Base-by-base conservation (phyloP, 495 filamentous ascomycete genomes). In the Amniculicola lignicola region DNA sequence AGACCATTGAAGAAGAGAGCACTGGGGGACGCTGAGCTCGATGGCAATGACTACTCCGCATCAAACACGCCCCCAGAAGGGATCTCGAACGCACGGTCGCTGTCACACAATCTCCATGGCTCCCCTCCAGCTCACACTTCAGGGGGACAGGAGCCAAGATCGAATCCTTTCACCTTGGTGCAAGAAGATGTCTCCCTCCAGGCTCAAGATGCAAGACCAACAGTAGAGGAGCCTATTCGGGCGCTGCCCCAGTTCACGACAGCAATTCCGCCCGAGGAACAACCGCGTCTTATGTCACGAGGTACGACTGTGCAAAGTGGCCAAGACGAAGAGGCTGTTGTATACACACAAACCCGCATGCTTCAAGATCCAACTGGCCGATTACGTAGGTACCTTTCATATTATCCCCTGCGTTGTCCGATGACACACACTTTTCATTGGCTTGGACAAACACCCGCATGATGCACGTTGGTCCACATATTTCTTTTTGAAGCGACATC, bases 281-380 rank as follows among this genome's bases (percentile, higher is more conserved):
- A 27, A 12, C 40, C 50, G 18, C 14, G 27, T 5, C 44, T 57
- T 10, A 60, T 66, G 51, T 79, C 81, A 50, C 79, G 78, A 69
- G 65, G 72, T 18, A 72, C 67, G 50, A 75, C 54, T 5, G 54
- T 68, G 43, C 61, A 62, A 33, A 77, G 74, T 41, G 76, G 71
- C 4, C 65, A 70, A 24, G 78, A 80, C 38, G 82, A 83, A 48
- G 82, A 83, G 57, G 74, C 78, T n/a, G 76, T 74, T 22, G 72
- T 82, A 27, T 77, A 82, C 62, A 74, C 76, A 51, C 70, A 77
- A 54, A 73, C 77, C 10, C 70, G 82, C 54, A 80, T 84, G 80
- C 69, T 85, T 43, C 74, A 79, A 57, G 82, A 84, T 60, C 73
- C 72, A 24, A 81, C 75, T 0, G 78, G 79, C 9, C 70, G 78